Base-by-base conservation (phyloP, 169 alveolate species). In the Plasmodium gallinaceum region DNA sequence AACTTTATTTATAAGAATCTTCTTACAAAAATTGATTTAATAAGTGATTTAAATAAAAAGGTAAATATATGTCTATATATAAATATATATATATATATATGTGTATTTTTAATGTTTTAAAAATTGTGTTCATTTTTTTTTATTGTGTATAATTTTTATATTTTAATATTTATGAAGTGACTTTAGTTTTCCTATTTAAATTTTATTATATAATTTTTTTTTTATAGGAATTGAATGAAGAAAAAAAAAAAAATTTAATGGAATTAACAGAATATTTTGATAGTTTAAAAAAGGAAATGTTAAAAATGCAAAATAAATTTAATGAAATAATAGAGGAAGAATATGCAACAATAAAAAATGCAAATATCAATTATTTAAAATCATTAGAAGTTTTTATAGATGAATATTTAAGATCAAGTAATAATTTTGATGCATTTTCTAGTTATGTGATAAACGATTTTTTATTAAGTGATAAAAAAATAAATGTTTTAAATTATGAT, bases 371-470 rank as follows among this genome's bases (percentile, higher is more conserved):
- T 42, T 64, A 78, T 45, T 64, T 62, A n/a, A 8, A 24, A 24
- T 14, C 22, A 14, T 26, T 78, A 39, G 89, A 78, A 48, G 6
- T 12, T 8, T 32, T 52, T 12, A 71, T 76, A n/a, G n/a, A 0
- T 6, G 78, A 78, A 16, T 78, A 78, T 45, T 43, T 78, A 5
- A 9, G 65, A 16, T 54, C 69, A 5, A 78, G 65, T 7, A 78
- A 70, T 45, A 78, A 65, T 45, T 78, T 46, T 54, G 89, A 78
- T 26, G 52, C 76, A 5, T 78, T 78, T 45, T 78, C 74, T 43
- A 64, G 78, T 4, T 78, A 78, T 45, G 68, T 78, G 14, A 78
- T 78, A 78, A 78, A 78, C 51, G 89, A 78, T 39, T 78, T 78
- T 57, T 58, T 78, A 54, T 39, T 58, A 65, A 78, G 32, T 66